Conservation (phyloP, 1,284 basidiomycete genomes). For the Cryptococcus sp. region DNA sequence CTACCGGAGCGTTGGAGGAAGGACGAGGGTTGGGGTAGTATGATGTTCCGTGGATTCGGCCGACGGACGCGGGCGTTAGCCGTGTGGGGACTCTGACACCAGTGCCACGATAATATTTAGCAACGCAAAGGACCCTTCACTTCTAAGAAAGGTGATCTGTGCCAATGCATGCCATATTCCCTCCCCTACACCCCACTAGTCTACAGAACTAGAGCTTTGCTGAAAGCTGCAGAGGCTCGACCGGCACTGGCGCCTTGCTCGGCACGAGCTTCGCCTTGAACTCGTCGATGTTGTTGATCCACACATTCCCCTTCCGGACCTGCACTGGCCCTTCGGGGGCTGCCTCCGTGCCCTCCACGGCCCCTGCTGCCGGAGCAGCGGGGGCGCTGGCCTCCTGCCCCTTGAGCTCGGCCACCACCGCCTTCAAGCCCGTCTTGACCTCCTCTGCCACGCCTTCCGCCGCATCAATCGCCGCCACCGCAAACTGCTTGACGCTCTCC, state of each 20-base stretch:
- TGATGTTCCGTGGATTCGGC: no score
- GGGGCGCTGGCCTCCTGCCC: constrained; percentile 31
- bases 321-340: constrained; percentile 52
- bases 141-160: neutral
- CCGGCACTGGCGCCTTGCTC: constrained; percentile 51
- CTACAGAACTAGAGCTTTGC: constrained; percentile 28
- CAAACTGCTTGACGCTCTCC: constrained; percentile 57
- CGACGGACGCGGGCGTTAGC: neutral
- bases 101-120: neutral
- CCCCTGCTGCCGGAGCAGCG: constrained; percentile 28
- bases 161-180: neutral
- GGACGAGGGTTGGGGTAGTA: no score
- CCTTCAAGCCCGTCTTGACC: constrained; percentile 56
- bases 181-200: no score
- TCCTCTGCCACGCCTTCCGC: constrained; percentile 39
- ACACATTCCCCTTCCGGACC: constrained; percentile 57
- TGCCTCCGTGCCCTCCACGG: constrained; percentile 46
- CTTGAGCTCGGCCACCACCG: constrained; percentile 56
- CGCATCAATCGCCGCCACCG: constrained; percentile 55
- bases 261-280: constrained; percentile 65
- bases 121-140: neutral
- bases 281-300: constrained; percentile 63
- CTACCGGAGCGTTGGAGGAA: no score
- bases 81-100: neutral
- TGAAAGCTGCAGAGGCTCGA: constrained; percentile 42